Percentiles rank a stretch among this genome's conserved stretches.
phyloP scores from a whole-genome alignment of 1,139 yeast species.

The Pneumocystis murina region DNA sequence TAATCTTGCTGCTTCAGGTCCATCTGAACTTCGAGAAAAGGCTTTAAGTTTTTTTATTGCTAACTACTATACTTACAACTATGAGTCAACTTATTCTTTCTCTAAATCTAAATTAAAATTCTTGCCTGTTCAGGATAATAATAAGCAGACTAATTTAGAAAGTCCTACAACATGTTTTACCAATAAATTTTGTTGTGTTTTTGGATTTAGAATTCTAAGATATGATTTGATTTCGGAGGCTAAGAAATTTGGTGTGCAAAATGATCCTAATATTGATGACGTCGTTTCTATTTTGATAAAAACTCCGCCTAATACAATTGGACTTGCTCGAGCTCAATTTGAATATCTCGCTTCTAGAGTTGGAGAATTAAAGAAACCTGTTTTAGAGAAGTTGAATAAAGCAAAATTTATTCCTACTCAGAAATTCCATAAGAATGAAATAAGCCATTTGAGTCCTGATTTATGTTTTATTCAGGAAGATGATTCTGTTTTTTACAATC shows the following conservation, averaged over 20 bases:
- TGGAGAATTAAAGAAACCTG: constrained; percentile 16
- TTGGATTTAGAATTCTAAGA: constrained; percentile 24
- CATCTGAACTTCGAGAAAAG: constrained; percentile 13
- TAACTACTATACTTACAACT: constrained; percentile 18
- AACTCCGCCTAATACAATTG: constrained; percentile 18
- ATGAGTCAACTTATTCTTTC: constrained; percentile 13
- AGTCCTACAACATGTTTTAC: constrained; percentile 8
- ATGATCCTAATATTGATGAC: constrained; percentile 19
- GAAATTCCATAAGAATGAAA: constrained; percentile 4
- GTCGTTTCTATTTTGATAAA: constrained; percentile 17
- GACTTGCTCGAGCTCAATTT: constrained; percentile 20
- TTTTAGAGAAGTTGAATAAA: constrained; percentile 14
- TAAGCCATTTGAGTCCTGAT: constrained; percentile 4
- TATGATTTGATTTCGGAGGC: constrained; percentile 18
- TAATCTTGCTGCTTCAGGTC: constrained; percentile 17
- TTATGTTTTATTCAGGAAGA: constrained; percentile 9
- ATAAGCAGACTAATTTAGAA: not conserved
- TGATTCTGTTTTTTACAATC: constrained; percentile 17
- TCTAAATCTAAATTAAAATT: constrained; percentile 8
- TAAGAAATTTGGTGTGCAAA: constrained; percentile 23
- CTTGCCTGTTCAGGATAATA: constrained; percentile 12
- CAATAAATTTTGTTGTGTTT: constrained; percentile 15
- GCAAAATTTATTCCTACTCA: constrained; percentile 22
- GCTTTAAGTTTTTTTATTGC: constrained; percentile 22
- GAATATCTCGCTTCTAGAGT: constrained; percentile 21